Evolutionary conservation across 768 basidiomycete genomes (phyloP), one percentile per base, ranked within the genome.

Genomic region (Phanerochaete carnosa): DNA sequence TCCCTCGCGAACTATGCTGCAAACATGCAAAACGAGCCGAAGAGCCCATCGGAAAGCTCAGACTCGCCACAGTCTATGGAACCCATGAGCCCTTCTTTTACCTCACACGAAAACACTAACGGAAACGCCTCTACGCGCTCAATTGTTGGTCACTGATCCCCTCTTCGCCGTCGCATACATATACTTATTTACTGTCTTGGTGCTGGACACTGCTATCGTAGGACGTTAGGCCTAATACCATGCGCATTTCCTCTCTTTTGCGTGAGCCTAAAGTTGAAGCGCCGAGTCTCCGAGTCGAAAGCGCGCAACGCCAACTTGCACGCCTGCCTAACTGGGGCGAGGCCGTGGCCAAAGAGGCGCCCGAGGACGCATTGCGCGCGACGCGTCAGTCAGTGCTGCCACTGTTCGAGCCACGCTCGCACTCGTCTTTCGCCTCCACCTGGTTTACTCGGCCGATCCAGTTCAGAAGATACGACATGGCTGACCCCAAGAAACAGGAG

Each of bases 401-500:
- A 54, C 60, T 62, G 62, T 66, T 64, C 61, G 54, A 45, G 54
- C 57, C 60, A 51, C 52, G 45, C 46, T 28, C 60, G 56, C 32
- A 55, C 60, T 56, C 60, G 46, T n/a, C 45, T 51, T 45, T 47
- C 30, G 33, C 43, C 45, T n/a, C 47, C 22, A 30, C 57, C 37
- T 45, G 45, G 46, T 51, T 30, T 60, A 60, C 60, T 43, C 50
- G 54, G 45, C 59, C 62, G 57, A 43, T 58, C 32, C 72, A 70
- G 69, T 66, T 68, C 70, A 71, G 66, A 76, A 65, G 70, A 68
- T 78, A 77, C 74, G 81, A 74, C 68, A 92, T 92, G 90, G 79
- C 89, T 45, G 91, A 92, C 65, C 82, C 84, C 73, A 88, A 87
- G 77, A 90, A 91, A 74, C 88, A 92, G 74, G 91, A 93, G 71